These are phyloP conservation scores for Rutstroemia sp. DNA, from an alignment of 2,329 filamentous ascomycete genomes.

Conservation along the genomic window DNA sequence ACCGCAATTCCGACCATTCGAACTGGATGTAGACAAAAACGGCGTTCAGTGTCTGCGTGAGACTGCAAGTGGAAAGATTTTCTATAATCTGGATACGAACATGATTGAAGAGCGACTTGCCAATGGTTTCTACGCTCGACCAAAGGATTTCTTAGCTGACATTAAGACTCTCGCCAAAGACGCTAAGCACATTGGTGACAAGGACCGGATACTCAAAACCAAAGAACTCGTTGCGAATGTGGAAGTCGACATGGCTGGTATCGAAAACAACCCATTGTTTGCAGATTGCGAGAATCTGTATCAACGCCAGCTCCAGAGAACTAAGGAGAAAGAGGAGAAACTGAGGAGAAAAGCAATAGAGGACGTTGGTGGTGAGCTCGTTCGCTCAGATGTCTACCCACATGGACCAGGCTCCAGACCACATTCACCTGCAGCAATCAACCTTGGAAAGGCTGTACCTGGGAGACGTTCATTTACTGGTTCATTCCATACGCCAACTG, in stretches of 20 bases:
- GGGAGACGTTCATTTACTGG: slow-evolving; percentile 32
- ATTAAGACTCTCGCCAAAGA: slow-evolving; percentile 81
- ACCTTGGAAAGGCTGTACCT: slow-evolving; percentile 58
- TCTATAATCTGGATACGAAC: slow-evolving; percentile 87
- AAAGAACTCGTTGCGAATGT: slow-evolving; percentile 91
- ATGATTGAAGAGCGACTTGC: slow-evolving; percentile 94
- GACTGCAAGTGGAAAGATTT: slow-evolving; percentile 72
- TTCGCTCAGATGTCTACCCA: slow-evolving; percentile 42
- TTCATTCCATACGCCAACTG: slow-evolving; percentile 41
- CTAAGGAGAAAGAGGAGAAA: slow-evolving; percentile 51
- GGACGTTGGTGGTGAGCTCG: slow-evolving; percentile 19
- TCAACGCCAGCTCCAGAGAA: slow-evolving; percentile 60
- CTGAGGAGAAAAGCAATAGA: slow-evolving; percentile 43
- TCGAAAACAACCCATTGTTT: slow-evolving; percentile 60
- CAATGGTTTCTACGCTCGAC: slow-evolving; percentile 91
- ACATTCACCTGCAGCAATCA: slow-evolving; percentile 46
- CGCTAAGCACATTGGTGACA: slow-evolving; percentile 73
- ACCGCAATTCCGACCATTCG: slow-evolving; percentile 63
- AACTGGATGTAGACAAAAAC: slow-evolving; percentile 71
- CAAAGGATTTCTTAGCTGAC: slow-evolving; percentile 82
- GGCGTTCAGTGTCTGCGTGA: slow-evolving; percentile 72
- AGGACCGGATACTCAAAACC: slow-evolving; percentile 74
- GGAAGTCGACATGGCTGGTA: slow-evolving; percentile 79
- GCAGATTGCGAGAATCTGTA: slow-evolving; percentile 81
- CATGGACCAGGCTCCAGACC: slow-evolving; percentile 34